A percentile compares a stretch with the other conserved stretches of the same genome.
Evolutionary conservation across 2,329 filamentous ascomycete genomes (phyloP).

Genomic region (Ustilaginoidea virens): DNA sequence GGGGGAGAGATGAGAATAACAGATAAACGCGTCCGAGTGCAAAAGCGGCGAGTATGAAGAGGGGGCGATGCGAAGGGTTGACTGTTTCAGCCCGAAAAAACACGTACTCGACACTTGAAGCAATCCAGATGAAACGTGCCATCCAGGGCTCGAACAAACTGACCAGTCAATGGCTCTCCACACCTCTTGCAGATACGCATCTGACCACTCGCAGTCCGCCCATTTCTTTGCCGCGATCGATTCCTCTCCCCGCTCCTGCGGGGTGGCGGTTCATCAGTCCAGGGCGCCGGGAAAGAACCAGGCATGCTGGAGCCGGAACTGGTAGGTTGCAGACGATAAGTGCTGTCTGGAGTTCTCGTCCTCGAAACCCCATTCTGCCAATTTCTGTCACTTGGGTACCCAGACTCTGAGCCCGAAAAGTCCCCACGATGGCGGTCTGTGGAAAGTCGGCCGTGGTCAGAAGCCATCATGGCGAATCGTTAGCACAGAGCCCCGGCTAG

Average conservation of each 20-base stretch:
- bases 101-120: slow-evolving; percentile 82
- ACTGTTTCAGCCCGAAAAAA: slow-evolving; percentile 2
- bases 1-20: not conserved
- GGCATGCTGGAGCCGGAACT: slow-evolving; percentile 18
- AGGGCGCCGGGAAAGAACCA: slow-evolving; percentile 13
- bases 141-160: slow-evolving; percentile 87
- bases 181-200: slow-evolving; percentile 73
- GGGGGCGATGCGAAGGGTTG: slow-evolving; percentile 2
- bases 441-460: slow-evolving; percentile 28
- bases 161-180: slow-evolving; percentile 71
- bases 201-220: slow-evolving; percentile 42
- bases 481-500: slow-evolving; percentile 1
- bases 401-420: slow-evolving; percentile 14
- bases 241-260: slow-evolving; percentile 42
- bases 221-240: slow-evolving; percentile 36
- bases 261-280: slow-evolving; percentile 24
- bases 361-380: slow-evolving; percentile 20
- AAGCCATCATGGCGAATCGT: slow-evolving; percentile 22
- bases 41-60: not conserved
- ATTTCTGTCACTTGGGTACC: slow-evolving; percentile 16
- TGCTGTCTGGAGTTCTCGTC: slow-evolving; percentile 20
- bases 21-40: not conserved
- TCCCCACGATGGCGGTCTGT: slow-evolving; percentile 20
- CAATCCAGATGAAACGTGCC: slow-evolving; percentile 95
- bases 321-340: slow-evolving; percentile 17